Conservation (phyloP, 345 rosid genomes). For the Lepidium sativum region DNA sequence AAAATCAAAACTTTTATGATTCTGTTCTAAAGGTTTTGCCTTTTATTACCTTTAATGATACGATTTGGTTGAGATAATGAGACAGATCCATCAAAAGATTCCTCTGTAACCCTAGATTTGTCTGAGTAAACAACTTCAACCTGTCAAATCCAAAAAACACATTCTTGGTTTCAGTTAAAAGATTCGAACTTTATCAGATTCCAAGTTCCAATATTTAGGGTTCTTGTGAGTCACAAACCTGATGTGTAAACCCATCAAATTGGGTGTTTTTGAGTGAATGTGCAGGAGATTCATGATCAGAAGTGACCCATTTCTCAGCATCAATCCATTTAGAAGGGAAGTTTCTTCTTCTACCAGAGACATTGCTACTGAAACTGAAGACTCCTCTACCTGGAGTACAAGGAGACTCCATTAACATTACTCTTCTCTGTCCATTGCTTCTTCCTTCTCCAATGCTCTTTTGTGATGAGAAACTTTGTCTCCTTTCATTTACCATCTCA, state of each 20-base stretch:
- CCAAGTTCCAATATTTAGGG: not conserved
- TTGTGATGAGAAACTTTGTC: conserved; percentile 40
- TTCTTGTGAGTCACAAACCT: not conserved
- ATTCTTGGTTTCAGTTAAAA: not conserved
- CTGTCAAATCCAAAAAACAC: not conserved
- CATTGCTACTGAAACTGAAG: conserved; percentile 50
- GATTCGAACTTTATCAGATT: not conserved
- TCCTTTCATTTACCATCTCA: conserved; percentile 26
- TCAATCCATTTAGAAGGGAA: conserved; percentile 96
- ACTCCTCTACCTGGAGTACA: conserved; percentile 76
- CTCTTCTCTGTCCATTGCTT: conserved; percentile 42
- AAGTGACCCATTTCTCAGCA: conserved; percentile 87
- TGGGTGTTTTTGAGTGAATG: conserved; percentile 40
- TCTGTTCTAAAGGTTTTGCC: not conserved
- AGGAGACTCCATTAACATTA: conserved; percentile 45
- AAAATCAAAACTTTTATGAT: not conserved
- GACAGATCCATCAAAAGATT: conserved; percentile 35
- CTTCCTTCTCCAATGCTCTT: conserved; percentile 44
- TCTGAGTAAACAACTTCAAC: conserved; percentile 43
- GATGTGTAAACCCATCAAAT: conserved; percentile 28
- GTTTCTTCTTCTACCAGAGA: conserved; percentile 42
- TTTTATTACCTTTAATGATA: conserved; percentile 53
- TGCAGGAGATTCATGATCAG: conserved; percentile 64
- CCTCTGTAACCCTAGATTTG: conserved; percentile 57
- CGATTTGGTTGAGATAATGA: conserved; percentile 38